Evolutionary conservation across 2,329 filamentous ascomycete species (phyloP).

Genomic region (Xenosphaeropsis pyriputrescens): DNA sequence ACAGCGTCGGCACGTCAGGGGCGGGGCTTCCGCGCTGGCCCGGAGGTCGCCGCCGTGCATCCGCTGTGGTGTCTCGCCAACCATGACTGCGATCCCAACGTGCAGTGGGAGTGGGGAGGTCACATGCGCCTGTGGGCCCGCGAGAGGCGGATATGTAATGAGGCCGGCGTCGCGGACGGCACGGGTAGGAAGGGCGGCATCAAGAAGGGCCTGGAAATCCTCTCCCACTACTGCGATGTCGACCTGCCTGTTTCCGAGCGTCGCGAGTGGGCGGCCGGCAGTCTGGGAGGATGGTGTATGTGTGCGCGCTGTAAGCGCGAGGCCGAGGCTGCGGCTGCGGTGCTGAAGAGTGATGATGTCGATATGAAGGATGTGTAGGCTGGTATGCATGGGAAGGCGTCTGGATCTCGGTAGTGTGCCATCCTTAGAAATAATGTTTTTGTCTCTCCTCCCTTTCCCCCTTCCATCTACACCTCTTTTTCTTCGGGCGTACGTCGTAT

Average conservation of each 20-base stretch:
- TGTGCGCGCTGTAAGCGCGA: conserved; percentile 73
- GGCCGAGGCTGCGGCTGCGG: conserved; percentile 19
- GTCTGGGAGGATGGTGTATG: conserved; percentile 78
- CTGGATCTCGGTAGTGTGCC: no score
- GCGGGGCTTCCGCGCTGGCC: conserved; percentile 62
- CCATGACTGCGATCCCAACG: conserved; percentile 90
- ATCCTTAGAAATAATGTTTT: no score
- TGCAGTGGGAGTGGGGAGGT: conserved; percentile 85
- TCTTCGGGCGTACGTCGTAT: no score
- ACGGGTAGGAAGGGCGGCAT: conserved; percentile 39
- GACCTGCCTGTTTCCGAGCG: conserved; percentile 62
- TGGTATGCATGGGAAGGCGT: no score
- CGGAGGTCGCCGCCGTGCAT: conserved; percentile 86
- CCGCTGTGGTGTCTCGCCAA: conserved; percentile 95
- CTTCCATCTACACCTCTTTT: no score
- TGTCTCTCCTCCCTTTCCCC: no score
- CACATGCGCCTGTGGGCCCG: conserved; percentile 57
- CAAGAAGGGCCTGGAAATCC: conserved; percentile 65
- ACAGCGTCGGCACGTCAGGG: conserved; percentile 80
- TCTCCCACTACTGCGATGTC: conserved; percentile 92
- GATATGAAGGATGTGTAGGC: no score
- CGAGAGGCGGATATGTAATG: conserved; percentile 34
- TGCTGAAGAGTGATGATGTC: no score
- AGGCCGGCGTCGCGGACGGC: not conserved
- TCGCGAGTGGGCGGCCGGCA: conserved; percentile 78